Conservation (phyloP, 805 yeast genomes). For the Candida rishiriensis region DNA sequence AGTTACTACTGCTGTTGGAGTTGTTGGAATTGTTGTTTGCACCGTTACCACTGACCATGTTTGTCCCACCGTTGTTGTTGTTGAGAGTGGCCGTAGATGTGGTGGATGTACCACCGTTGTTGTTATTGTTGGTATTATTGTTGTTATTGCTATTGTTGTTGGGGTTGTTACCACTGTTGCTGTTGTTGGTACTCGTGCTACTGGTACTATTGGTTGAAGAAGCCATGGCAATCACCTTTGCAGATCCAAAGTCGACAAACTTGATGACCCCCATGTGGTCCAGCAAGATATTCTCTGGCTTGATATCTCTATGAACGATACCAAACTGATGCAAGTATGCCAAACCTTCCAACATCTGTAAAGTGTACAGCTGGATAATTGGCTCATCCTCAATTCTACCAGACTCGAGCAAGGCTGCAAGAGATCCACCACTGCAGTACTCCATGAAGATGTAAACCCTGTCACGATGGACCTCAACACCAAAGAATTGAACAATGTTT, state of each 20-base stretch:
- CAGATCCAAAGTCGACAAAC: constrained; percentile 97
- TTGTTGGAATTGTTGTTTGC: not conserved
- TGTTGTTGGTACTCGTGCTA: constrained; percentile 19
- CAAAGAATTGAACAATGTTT: constrained; percentile 92
- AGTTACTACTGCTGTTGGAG: constrained; percentile 1
- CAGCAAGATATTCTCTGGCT: constrained; percentile 87
- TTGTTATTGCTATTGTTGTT: not conserved
- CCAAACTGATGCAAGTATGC: constrained; percentile 93
- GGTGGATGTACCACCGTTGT: constrained; percentile 21
- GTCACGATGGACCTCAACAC: constrained; percentile 96
- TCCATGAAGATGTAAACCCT: constrained; percentile 96
- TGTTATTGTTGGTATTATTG: not conserved
- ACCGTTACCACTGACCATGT: constrained; percentile 29
- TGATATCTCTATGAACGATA: constrained; percentile 94
- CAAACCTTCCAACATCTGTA: constrained; percentile 92
- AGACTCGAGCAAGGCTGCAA: constrained; percentile 78
- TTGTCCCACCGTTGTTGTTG: constrained; percentile 10
- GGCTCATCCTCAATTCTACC: constrained; percentile 95
- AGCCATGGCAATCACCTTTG: constrained; percentile 75
- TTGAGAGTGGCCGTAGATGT: constrained; percentile 40
- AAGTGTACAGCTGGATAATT: constrained; percentile 82
- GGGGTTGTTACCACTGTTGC: not conserved
- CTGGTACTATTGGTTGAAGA: constrained; percentile 27
- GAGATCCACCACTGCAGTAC: constrained; percentile 92
- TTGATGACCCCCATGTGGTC: constrained; percentile 93